phyloP scores from a whole-genome alignment of 805 yeast species.

The Saccharomycopsis amapae region DNA sequence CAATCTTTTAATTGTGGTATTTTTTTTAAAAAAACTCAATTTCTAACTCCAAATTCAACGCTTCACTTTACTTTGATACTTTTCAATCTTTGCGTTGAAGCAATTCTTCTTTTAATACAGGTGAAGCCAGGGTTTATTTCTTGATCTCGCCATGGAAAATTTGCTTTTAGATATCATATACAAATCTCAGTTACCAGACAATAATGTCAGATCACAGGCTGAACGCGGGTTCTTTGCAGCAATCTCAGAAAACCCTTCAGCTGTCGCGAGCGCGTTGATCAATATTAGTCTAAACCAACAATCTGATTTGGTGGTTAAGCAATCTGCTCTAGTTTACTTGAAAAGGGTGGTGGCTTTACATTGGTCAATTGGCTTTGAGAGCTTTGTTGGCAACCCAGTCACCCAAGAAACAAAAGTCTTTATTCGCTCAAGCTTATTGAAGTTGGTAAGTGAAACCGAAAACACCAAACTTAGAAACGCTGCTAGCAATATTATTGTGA shows the following conservation, averaged over 20 bases:
- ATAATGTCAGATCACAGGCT: conserved; percentile 42
- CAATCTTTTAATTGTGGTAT: too few relatives aligned
- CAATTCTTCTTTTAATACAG: too few relatives aligned
- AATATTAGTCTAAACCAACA: conserved; percentile 27
- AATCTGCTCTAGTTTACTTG: conserved; percentile 57
- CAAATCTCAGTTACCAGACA: conserved; percentile 40
- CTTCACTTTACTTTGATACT: neutral
- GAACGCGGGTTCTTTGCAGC: conserved; percentile 41
- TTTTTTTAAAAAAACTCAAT: too few relatives aligned
- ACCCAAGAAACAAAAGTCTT: conserved; percentile 42
- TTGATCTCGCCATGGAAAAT: conserved; percentile 13
- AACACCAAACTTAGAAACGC: conserved; percentile 58
- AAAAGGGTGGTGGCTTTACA: conserved; percentile 60
- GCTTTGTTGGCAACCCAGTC: conserved; percentile 63
- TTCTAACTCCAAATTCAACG: too few relatives aligned
- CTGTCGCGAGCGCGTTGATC: conserved; percentile 36
- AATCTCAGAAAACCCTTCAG: conserved; percentile 44
- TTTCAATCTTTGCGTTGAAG: too few relatives aligned
- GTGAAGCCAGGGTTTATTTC: too few relatives aligned
- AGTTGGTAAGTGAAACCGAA: conserved; percentile 37
- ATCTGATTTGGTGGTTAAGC: conserved; percentile 37
- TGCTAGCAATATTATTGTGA: conserved; percentile 69
- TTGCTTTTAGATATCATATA: conserved; percentile 23
- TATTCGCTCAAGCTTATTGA: conserved; percentile 46
- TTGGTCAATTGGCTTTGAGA: conserved; percentile 82